Percentiles rank a stretch among this genome's conserved stretches.
These are phyloP conservation scores for Phenoliferia sp. DNA, from an alignment of 1,284 basidiomycete species.

Conservation along the genomic window DNA sequence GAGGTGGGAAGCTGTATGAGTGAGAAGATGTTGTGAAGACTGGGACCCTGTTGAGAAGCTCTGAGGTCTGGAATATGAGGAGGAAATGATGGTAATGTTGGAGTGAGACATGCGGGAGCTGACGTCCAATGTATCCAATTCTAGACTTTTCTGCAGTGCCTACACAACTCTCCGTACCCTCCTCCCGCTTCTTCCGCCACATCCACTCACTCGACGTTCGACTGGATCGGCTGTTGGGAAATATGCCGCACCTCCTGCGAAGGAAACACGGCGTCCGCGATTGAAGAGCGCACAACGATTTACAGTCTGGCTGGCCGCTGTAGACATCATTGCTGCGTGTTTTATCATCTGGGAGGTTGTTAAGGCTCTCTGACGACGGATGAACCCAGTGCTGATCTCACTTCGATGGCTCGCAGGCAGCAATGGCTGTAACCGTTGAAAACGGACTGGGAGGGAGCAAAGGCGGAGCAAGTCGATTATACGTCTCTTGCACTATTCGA, in stretches of 20 bases:
- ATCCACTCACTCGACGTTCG: conserved; percentile 15
- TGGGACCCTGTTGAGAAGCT: too few relatives aligned
- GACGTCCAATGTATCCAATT: background rate
- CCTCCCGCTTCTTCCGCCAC: conserved; percentile 12
- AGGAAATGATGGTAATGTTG: too few relatives aligned
- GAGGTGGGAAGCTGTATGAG: too few relatives aligned
- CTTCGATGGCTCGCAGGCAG: background rate
- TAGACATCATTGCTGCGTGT: conserved; percentile 16
- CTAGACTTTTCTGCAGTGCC: conserved; percentile 19
- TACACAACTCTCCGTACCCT: conserved; percentile 27
- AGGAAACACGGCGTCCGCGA: background rate
- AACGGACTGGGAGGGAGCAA: conserved; percentile 7
- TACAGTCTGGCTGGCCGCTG: conserved; percentile 12
- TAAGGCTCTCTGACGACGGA: background rate
- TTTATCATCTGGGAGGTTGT: conserved; percentile 23
- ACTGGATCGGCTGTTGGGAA: background rate
- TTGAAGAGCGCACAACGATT: conserved; percentile 29
- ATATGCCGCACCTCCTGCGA: background rate
- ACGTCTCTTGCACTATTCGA: conserved; percentile 11
- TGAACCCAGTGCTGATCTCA: background rate
- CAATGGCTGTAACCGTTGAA: background rate
- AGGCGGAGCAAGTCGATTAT: conserved; percentile 8
- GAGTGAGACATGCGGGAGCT: too few relatives aligned
- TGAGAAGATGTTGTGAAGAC: too few relatives aligned
- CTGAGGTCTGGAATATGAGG: too few relatives aligned